A percentile compares a stretch with the other conserved stretches of the same genome.
phyloP scores from a whole-genome alignment of 371 early-diverging fungal species.

The Dinochytrium kinnereticum region DNA sequence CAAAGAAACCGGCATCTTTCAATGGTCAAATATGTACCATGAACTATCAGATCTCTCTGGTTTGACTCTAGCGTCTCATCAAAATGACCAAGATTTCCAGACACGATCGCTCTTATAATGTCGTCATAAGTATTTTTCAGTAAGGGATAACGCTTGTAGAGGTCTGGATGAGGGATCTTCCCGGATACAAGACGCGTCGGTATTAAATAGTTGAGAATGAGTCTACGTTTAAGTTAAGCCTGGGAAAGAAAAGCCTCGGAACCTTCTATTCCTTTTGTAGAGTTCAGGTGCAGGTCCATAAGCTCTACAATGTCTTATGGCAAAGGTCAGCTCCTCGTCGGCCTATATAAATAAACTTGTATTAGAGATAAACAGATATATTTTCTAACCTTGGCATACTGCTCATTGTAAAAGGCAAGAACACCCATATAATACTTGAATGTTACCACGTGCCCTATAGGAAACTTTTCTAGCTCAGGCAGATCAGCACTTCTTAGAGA shows the following conservation, averaged over 20 bases:
- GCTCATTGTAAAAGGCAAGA: constrained; percentile 80
- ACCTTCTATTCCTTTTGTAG: constrained; percentile 6
- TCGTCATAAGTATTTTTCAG: constrained; percentile 61
- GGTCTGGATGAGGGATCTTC: constrained; percentile 60
- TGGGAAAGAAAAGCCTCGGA: background rate
- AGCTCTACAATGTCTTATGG: constrained; percentile 67
- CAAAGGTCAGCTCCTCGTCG: constrained; percentile 70
- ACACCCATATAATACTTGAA: constrained; percentile 85
- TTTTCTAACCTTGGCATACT: constrained; percentile 66
- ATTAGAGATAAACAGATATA: constrained; percentile 3
- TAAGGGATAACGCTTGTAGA: constrained; percentile 62
- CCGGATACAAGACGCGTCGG: constrained; percentile 75
- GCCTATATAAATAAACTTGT: constrained; percentile 56
- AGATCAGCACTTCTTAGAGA: constrained; percentile 75
- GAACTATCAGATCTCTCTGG: constrained; percentile 62
- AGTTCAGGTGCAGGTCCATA: constrained; percentile 15
- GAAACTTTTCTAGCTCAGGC: constrained; percentile 74
- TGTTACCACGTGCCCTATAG: constrained; percentile 83
- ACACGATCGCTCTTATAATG: constrained; percentile 65
- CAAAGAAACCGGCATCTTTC: constrained; percentile 75
- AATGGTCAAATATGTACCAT: constrained; percentile 79
- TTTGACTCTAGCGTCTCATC: constrained; percentile 60
- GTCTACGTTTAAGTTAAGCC: constrained; percentile 41
- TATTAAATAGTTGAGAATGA: constrained; percentile 76
- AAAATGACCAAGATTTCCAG: constrained; percentile 75